Conservation (phyloP, 192 early-diverging fungal species). For the Backusella luteola region DNA sequence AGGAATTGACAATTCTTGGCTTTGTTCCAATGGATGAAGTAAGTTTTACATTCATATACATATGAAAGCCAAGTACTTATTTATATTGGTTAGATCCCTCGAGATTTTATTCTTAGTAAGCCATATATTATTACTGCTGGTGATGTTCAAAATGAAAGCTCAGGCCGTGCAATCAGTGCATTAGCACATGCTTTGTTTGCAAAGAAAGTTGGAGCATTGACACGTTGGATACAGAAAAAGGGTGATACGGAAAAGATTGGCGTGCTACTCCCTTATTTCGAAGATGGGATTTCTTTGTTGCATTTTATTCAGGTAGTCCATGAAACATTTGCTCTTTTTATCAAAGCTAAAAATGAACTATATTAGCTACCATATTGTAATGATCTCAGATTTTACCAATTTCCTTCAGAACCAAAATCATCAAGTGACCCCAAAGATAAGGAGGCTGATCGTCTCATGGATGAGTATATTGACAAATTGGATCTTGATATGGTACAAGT, state of each 20-base stretch:
- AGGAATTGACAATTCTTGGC: not conserved
- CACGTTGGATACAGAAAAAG: not conserved
- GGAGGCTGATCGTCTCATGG: not conserved
- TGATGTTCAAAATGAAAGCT: not conserved
- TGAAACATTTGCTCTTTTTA: not conserved
- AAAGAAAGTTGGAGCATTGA: not conserved
- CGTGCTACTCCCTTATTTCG: not conserved
- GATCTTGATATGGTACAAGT: not conserved
- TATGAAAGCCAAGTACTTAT: not conserved
- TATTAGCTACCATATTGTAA: not conserved
- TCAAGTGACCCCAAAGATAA: not conserved
- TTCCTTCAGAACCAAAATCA: not conserved
- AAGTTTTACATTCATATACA: not conserved
- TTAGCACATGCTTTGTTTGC: not conserved
- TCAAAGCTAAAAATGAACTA: not conserved
- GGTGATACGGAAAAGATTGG: not conserved
- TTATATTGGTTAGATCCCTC: not conserved
- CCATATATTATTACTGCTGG: not conserved
- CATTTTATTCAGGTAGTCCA: not conserved
- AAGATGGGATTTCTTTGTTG: not conserved
- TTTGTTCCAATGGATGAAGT: not conserved
- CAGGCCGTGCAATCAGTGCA: not conserved
- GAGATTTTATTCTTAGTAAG: not conserved
- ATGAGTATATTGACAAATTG: not conserved
- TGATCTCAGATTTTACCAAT: not conserved